phyloP scores from a whole-genome alignment of 2,329 filamentous ascomycete species.

The Stenocarpella maydis region DNA sequence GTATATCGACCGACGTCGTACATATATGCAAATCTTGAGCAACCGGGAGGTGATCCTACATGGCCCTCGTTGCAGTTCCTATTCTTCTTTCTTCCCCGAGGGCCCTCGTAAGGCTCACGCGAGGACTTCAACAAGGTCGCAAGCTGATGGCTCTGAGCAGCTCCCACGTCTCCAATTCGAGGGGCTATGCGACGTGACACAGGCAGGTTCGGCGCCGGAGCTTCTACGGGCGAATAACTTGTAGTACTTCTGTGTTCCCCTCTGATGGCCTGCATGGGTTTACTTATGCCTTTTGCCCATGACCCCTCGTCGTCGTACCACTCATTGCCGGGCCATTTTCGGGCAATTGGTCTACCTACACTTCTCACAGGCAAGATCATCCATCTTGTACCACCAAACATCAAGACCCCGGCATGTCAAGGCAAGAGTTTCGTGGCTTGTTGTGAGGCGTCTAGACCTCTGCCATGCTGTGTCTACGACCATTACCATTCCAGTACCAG shows the following conservation, averaged over 20 bases:
- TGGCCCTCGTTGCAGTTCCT: neutral
- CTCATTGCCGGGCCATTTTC: neutral
- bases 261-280: neutral
- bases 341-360: neutral
- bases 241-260: neutral
- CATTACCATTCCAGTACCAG: neutral
- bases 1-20: constrained; percentile 4
- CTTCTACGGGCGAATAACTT: neutral
- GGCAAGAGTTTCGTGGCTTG: neutral
- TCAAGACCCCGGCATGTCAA: neutral
- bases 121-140: neutral
- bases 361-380: neutral
- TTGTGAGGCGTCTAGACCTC: neutral
- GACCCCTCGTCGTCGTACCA: neutral
- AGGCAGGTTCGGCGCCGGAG: neutral
- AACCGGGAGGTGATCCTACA: neutral
- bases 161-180: neutral
- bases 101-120: neutral
- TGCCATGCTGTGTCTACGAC: neutral
- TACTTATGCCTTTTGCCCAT: too few relatives aligned
- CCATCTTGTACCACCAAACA: neutral
- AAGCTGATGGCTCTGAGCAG: neutral
- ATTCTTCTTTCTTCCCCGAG: neutral
- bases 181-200: neutral
- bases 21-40: neutral